Conservation (phyloP, 2,329 filamentous ascomycete species). For the Curvularia sp. region DNA sequence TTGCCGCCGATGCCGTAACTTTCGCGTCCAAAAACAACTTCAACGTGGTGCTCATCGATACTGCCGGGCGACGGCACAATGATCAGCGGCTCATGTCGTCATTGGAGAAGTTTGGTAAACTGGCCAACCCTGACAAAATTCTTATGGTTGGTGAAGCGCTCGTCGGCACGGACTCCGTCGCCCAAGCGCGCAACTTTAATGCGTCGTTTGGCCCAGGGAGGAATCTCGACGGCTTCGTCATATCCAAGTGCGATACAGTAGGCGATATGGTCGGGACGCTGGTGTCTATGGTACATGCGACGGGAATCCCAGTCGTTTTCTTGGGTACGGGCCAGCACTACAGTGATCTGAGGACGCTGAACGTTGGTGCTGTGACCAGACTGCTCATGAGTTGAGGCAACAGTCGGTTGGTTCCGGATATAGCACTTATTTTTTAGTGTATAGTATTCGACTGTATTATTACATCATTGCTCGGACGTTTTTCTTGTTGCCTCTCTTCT, state of each 20-base stretch:
- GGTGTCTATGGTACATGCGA: slow-evolving; percentile 96
- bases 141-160: slow-evolving; percentile 95
- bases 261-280: slow-evolving; percentile 98
- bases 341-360: slow-evolving; percentile 68
- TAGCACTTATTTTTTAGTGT: background rate
- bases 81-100: slow-evolving; percentile 95
- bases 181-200: slow-evolving; percentile 96
- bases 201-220: slow-evolving; percentile 83
- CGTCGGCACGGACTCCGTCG: slow-evolving; percentile 93
- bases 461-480: background rate
- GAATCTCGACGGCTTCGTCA: slow-evolving; percentile 93
- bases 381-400: slow-evolving; percentile 63
- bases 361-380: slow-evolving; percentile 68
- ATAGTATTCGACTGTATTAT: slow-evolving; percentile 7
- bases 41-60: slow-evolving; percentile 96
- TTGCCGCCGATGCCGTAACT: slow-evolving; percentile 90
- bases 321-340: slow-evolving; percentile 77
- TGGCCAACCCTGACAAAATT: slow-evolving; percentile 96
- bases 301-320: slow-evolving; percentile 93
- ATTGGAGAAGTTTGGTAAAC: slow-evolving; percentile 95
- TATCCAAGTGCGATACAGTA: slow-evolving; percentile 97
- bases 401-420: background rate
- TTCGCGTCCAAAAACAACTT: slow-evolving; percentile 77
- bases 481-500: background rate
- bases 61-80: slow-evolving; percentile 92